These are phyloP conservation scores for Ceratobasidium sp. DNA, from an alignment of 1,284 basidiomycete species.

Conservation along the genomic window DNA sequence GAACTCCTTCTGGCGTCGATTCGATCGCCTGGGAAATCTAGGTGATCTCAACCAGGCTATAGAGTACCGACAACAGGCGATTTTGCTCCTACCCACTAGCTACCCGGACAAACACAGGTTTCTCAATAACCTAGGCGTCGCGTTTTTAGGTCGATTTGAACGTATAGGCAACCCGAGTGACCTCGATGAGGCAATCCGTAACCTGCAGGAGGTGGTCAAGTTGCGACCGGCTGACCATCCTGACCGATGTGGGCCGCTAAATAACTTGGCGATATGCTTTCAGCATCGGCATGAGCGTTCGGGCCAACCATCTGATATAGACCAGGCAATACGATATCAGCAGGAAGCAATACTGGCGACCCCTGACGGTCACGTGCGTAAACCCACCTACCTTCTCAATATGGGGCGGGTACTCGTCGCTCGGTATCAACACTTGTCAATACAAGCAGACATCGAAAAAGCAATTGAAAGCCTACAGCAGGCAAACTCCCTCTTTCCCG, in stretches of 20 bases:
- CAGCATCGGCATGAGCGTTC: background rate
- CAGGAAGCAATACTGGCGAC: background rate
- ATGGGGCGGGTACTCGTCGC: background rate
- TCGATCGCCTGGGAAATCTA: too few species aligned
- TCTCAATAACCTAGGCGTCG: constrained; percentile 13
- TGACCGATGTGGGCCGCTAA: constrained; percentile 3
- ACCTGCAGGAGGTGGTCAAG: background rate
- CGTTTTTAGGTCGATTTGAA: background rate
- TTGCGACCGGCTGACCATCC: background rate
- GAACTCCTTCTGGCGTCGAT: background rate
- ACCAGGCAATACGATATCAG: constrained; percentile 25
- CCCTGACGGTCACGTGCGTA: background rate
- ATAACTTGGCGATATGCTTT: background rate
- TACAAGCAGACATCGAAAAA: background rate
- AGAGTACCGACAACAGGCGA: background rate
- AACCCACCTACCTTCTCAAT: background rate
- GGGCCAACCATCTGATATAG: background rate
- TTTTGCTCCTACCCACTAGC: background rate
- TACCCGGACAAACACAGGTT: background rate
- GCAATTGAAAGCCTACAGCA: background rate
- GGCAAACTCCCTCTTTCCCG: background rate
- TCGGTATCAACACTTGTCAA: background rate
- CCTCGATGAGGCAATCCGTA: constrained; percentile 8
- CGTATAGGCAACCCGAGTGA: background rate
- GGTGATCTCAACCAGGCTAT: too few species aligned